Evolutionary conservation across 768 basidiomycete species (phyloP).

Genomic region (Psilocybe subaeruginosa): DNA sequence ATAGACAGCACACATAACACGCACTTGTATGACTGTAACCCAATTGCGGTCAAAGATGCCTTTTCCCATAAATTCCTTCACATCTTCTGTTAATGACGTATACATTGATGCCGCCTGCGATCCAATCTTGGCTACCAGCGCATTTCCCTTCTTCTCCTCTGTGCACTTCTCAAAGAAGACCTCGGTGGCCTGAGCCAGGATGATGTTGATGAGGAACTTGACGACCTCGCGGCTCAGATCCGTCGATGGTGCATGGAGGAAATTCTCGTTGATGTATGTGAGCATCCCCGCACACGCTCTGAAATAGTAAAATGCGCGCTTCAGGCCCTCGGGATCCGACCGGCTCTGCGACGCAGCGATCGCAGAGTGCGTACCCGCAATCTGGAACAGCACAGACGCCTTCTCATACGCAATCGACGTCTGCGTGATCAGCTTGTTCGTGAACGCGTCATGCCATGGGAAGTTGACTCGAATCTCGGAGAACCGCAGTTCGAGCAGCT

Average conservation of each 20-base stretch:
- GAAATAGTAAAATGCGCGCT: slow-evolving; percentile 92
- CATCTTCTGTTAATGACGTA: slow-evolving; percentile 80
- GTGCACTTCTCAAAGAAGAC: slow-evolving; percentile 94
- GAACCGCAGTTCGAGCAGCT: slow-evolving; percentile 95
- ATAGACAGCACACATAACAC: slow-evolving; percentile 16
- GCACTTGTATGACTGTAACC: slow-evolving; percentile 83
- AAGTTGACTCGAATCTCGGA: slow-evolving; percentile 96
- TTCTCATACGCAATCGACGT: slow-evolving; percentile 98
- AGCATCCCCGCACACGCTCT: slow-evolving; percentile 93
- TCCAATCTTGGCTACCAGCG: slow-evolving; percentile 82
- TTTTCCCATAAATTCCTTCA: slow-evolving; percentile 96
- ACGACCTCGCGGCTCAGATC: slow-evolving; percentile 94
- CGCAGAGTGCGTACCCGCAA: slow-evolving; percentile 91
- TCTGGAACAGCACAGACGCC: slow-evolving; percentile 95
- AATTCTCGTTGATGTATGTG: slow-evolving; percentile 99
- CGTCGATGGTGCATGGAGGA: slow-evolving; percentile 94
- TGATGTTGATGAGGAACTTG: slow-evolving; percentile 88
- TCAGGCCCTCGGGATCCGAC: slow-evolving; percentile 88
- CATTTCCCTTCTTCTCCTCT: slow-evolving; percentile 87
- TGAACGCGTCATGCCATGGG: slow-evolving; percentile 97
- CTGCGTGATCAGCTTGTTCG: slow-evolving; percentile 89
- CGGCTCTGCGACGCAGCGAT: slow-evolving; percentile 87
- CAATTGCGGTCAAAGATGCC: slow-evolving; percentile 95
- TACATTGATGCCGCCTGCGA: slow-evolving; percentile 86
- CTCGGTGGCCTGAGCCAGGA: slow-evolving; percentile 93